Evolutionary conservation across 306 rosid genomes (phyloP).

Genomic region (Rosa rugosa): DNA sequence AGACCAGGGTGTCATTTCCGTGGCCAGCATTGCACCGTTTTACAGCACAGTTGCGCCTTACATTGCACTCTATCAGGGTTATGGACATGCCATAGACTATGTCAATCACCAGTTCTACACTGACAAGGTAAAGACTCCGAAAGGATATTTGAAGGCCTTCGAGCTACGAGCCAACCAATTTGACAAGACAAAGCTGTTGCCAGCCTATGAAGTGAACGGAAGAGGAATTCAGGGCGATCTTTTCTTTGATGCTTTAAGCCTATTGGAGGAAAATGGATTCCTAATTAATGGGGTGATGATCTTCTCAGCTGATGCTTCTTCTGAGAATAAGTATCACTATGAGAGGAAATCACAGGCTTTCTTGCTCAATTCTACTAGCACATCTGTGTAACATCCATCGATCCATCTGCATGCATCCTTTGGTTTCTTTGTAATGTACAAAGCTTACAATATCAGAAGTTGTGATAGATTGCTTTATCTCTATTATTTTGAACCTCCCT

Average conservation of each 20-base stretch:
- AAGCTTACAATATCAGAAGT: neutral
- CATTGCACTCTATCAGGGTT: slow-evolving; percentile 35
- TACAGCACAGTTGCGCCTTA: slow-evolving; percentile 38
- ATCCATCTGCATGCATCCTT: neutral
- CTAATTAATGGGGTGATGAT: slow-evolving; percentile 55
- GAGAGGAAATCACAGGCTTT: slow-evolving; percentile 58
- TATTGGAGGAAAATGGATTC: slow-evolving; percentile 39
- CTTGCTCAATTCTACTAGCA: slow-evolving; percentile 40
- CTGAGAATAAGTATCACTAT: slow-evolving; percentile 27
- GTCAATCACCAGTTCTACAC: slow-evolving; percentile 62
- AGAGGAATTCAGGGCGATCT: slow-evolving; percentile 58
- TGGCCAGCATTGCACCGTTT: slow-evolving; percentile 57
- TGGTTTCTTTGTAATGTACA: neutral
- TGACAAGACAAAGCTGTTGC: slow-evolving; percentile 32
- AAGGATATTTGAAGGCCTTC: slow-evolving; percentile 34
- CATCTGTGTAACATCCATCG: neutral
- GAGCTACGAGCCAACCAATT: slow-evolving; percentile 32
- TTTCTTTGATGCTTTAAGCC: slow-evolving; percentile 42
- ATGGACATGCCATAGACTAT: slow-evolving; percentile 40
- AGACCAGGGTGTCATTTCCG: slow-evolving; percentile 39
- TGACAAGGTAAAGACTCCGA: slow-evolving; percentile 37
- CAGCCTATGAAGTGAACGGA: slow-evolving; percentile 51
- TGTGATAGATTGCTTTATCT: neutral
- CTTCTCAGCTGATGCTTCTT: slow-evolving; percentile 51
- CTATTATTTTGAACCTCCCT: neutral